These are phyloP conservation scores for Klebsormidium nitens DNA, from an alignment of 139 green algal species.

Conservation along the genomic window DNA sequence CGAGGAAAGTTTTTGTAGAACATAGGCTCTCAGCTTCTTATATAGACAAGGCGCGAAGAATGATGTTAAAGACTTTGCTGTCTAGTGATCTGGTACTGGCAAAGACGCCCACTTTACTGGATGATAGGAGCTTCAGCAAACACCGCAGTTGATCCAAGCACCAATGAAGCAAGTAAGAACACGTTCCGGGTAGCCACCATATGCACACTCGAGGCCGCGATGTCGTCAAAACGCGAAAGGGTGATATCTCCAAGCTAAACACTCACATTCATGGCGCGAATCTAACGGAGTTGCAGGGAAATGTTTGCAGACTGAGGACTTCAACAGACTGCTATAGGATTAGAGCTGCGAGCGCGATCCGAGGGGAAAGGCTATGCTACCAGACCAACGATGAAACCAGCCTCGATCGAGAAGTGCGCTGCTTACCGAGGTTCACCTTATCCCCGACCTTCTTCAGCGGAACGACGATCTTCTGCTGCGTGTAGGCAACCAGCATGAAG, in stretches of 20 bases:
- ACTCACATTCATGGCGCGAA: background rate
- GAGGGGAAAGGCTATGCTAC: background rate
- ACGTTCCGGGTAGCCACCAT: too few species aligned
- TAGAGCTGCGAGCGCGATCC: background rate
- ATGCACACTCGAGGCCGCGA: too few species aligned
- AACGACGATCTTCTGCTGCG: constrained; percentile 40
- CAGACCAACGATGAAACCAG: background rate
- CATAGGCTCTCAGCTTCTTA: too few species aligned
- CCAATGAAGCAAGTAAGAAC: too few species aligned
- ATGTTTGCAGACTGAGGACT: constrained; percentile 7
- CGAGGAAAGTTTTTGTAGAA: too few species aligned
- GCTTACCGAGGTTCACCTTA: constrained; percentile 39
- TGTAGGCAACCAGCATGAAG: constrained; percentile 46
- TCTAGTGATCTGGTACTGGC: too few species aligned
- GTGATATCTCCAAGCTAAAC: constrained; percentile 5
- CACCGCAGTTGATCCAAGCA: too few species aligned
- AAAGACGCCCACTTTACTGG: too few species aligned
- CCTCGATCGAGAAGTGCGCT: background rate
- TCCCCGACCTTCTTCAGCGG: constrained; percentile 35
- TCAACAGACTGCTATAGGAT: background rate
- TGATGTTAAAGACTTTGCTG: too few species aligned
- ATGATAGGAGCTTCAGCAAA: too few species aligned
- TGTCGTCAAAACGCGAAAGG: too few species aligned
- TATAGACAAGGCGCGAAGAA: too few species aligned
- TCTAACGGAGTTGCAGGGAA: background rate